Evolutionary conservation across 2,329 filamentous ascomycete species (phyloP), one percentile per base, ranked within the genome.

Genomic region (Fusarium sp.): DNA sequence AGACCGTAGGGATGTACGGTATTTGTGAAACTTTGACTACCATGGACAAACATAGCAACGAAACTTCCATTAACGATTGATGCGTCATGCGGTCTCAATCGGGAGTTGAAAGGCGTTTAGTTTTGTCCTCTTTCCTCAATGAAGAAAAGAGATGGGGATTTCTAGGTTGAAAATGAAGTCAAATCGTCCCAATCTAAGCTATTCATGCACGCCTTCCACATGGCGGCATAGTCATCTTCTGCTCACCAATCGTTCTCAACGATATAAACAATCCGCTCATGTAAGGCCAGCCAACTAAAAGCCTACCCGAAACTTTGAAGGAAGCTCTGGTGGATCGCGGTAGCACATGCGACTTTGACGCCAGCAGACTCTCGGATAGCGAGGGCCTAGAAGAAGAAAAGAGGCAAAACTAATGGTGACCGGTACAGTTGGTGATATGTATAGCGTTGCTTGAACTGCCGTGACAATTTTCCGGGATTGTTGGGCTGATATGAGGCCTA

Each of bases 191-290:
- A 61, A 56, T 50, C 57, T 55, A 58, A 67, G 54, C 60, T 64
- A 44, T 64, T 42, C 42, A 68, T 68, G 45, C 45, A 53, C 48
- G 59, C 64, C 56, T 73, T 70, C 73, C 73, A 75, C 74, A 75
- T 70, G 70, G 71, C 63, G 55, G 55, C 57, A 66, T 65, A 59
- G 57, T 52, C 45, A 57, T 46, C 37, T 35, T 55, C 23, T 32
- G 46, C 54, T 45, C 40, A 37, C 48, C 54, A 61, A 70, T 56
- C n/a, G 35, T 55, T 40, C 35, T 18, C 37, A 55, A 33, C 35
- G 48, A 44, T 35, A 33, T 26, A 45, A 61, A 40, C 23, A 45
- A 37, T 32, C 27, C 30, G 17, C 46, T 45, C 37, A 32, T 50
- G 45, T 50, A 58, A 35, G 35, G 32, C 27, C 32, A 44, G 32